These are phyloP conservation scores for Aphanomyces euteiches DNA, from an alignment of 352 stramenopile species.

Conservation along the genomic window DNA sequence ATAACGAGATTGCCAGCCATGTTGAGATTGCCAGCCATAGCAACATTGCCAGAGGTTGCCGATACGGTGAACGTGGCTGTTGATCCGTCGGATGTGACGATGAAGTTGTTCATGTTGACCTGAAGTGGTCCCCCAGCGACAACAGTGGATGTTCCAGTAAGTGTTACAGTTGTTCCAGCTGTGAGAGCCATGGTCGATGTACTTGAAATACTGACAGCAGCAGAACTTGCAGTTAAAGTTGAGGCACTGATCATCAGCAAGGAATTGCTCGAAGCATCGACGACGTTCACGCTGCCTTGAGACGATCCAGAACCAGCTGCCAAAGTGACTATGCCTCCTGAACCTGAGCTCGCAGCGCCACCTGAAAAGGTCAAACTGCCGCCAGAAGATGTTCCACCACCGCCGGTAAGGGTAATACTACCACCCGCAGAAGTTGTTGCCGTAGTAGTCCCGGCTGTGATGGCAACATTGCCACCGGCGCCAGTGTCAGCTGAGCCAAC, in stretches of 20 bases:
- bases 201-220: slow-evolving; percentile 42
- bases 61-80: slow-evolving; percentile 41
- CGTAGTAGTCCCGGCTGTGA: slow-evolving; percentile 45
- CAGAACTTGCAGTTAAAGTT: slow-evolving; percentile 37
- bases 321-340: slow-evolving; percentile 46
- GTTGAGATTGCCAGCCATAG: slow-evolving; percentile 36
- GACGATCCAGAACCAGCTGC: slow-evolving; percentile 34
- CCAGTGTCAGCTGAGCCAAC: slow-evolving; percentile 40
- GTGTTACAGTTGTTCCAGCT: slow-evolving; percentile 40
- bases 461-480: slow-evolving; percentile 39
- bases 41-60: slow-evolving; percentile 32
- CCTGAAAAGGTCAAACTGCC: slow-evolving; percentile 33
- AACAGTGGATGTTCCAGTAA: slow-evolving; percentile 44
- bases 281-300: slow-evolving; percentile 39
- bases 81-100: slow-evolving; percentile 35
- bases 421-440: slow-evolving; percentile 38
- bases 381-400: slow-evolving; percentile 14
- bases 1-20: slow-evolving; percentile 38
- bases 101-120: slow-evolving; percentile 49
- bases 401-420: slow-evolving; percentile 37
- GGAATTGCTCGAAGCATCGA: slow-evolving; percentile 32
- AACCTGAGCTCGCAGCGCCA: slow-evolving; percentile 39
- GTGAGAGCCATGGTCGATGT: slow-evolving; percentile 44
- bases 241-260: slow-evolving; percentile 43
- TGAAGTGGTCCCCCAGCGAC: slow-evolving; percentile 44